Evolutionary conservation across 108 stramenopile species (phyloP).

Genomic region (Craspedostauros australis): DNA sequence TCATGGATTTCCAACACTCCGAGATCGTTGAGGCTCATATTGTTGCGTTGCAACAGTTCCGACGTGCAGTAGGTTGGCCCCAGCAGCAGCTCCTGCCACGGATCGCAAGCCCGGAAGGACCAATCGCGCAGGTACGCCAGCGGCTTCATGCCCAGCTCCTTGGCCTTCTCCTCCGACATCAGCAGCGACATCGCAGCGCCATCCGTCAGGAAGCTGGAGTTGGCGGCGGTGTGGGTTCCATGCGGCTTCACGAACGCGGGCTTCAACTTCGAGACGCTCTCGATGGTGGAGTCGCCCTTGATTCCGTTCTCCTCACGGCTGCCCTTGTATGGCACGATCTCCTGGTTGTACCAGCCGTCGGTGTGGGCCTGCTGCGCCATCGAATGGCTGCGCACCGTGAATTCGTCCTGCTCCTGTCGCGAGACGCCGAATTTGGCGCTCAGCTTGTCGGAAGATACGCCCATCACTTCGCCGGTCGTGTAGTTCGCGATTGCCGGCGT

Average conservation of each 20-base stretch:
- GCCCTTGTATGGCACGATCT: conserved; percentile 88
- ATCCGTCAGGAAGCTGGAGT: conserved; percentile 95
- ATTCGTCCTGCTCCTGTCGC: conserved; percentile 93
- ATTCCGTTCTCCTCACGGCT: conserved; percentile 90
- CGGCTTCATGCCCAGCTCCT: conserved; percentile 93
- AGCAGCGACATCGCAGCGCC: conserved; percentile 92
- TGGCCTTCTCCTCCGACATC: conserved; percentile 93
- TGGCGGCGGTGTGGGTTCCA: conserved; percentile 99
- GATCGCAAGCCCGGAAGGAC: conserved; percentile 96
- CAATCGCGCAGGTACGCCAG: conserved; percentile 87
- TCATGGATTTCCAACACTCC: conserved; percentile 99
- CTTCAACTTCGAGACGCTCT: conserved; percentile 89
- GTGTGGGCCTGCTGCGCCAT: conserved; percentile 89
- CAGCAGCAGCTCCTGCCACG: conserved; percentile 95
- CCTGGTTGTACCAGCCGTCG: conserved; percentile 90
- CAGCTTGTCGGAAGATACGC: conserved; percentile 89
- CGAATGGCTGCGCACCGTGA: conserved; percentile 85
- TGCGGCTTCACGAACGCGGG: conserved; percentile 96
- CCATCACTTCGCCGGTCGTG: conserved; percentile 99
- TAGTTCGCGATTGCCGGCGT: conserved; percentile 98
- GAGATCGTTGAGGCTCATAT: conserved; percentile 78
- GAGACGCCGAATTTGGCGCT: conserved; percentile 92
- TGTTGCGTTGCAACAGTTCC: conserved; percentile 75
- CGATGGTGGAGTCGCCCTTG: conserved; percentile 88
- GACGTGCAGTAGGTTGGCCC: conserved; percentile 88